A percentile compares a stretch with the other conserved stretches of the same genome.
These are phyloP conservation scores for Phaeosphaeriaceae sp. DNA, from an alignment of 2,329 filamentous ascomycete species.

Conservation along the genomic window DNA sequence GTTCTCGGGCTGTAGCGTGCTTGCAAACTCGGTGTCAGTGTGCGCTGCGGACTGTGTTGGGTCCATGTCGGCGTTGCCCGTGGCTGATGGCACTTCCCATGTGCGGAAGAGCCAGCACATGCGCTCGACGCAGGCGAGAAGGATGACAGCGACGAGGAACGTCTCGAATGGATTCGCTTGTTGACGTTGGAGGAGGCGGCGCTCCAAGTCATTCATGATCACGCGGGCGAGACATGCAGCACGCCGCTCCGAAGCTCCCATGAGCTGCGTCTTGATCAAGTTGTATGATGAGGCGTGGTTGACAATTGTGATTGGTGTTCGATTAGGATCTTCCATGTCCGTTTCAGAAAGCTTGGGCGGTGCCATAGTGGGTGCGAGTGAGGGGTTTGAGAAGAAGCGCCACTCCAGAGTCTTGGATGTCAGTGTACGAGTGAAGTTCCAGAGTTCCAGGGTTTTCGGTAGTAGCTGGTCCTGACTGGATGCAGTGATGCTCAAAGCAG, in stretches of 20 bases:
- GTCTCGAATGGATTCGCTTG: conserved; percentile 65
- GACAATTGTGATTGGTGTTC: conserved; percentile 34
- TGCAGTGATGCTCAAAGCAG: conserved; percentile 39
- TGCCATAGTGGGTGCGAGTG: conserved; percentile 40
- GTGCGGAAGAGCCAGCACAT: conserved; percentile 65
- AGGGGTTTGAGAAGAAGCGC: conserved; percentile 58
- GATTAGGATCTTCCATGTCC: conserved; percentile 38
- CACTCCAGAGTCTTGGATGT: conserved; percentile 57
- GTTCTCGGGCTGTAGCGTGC: conserved; percentile 29
- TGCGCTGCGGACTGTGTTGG: conserved; percentile 6
- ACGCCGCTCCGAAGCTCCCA: conserved; percentile 62
- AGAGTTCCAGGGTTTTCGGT: conserved; percentile 61
- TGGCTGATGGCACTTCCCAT: conserved; percentile 52
- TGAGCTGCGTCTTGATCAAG: conserved; percentile 61
- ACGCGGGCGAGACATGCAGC: conserved; percentile 60
- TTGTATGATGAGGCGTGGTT: conserved; percentile 54
- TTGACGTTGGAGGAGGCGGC: conserved; percentile 64
- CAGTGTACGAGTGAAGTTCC: conserved; percentile 63
- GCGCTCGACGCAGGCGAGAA: conserved; percentile 66
- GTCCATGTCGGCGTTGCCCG: conserved; percentile 6
- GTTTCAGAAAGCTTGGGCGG: conserved; percentile 39
- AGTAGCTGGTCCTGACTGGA: conserved; percentile 55
- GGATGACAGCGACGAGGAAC: conserved; percentile 65
- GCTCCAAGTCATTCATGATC: conserved; percentile 67
- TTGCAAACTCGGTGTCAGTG: conserved; percentile 28